A percentile compares a stretch with the other conserved stretches of the same genome.
Conservation (phyloP, 352 stramenopile genomes). For the Phytopythium vexans region DNA sequence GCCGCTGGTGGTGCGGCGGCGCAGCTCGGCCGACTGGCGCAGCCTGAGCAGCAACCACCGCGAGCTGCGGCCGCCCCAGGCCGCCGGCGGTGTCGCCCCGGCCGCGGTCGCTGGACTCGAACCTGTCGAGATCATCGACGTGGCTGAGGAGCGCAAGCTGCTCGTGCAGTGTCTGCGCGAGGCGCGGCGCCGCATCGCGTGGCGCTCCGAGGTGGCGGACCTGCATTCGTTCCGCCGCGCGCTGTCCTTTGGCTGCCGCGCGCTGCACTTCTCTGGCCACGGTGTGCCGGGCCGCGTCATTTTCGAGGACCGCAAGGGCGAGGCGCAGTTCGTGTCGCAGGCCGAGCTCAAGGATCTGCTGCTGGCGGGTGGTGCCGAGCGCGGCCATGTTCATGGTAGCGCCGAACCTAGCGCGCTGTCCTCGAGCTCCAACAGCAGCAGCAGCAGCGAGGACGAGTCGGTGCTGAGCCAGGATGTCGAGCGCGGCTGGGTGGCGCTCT, state of each 20-base stretch:
- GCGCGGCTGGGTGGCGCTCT: constrained; percentile 28
- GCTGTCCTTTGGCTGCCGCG: constrained; percentile 70
- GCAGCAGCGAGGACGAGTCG: constrained; percentile 14
- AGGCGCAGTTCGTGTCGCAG: constrained; percentile 82
- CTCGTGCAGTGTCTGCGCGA: constrained; percentile 74
- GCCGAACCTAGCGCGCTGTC: constrained; percentile 4
- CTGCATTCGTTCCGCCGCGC: constrained; percentile 82
- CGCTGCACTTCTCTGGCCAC: constrained; percentile 79
- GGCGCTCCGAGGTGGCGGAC: constrained; percentile 78
- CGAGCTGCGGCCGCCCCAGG: constrained; percentile 3
- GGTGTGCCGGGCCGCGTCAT: constrained; percentile 75
- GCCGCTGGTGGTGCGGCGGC: constrained; percentile 70
- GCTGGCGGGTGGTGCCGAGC: constrained; percentile 55
- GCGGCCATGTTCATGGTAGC: constrained; percentile 6
- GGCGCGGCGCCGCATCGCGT: constrained; percentile 55
- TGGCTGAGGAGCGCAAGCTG: constrained; percentile 71
- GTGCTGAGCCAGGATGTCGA: constrained; percentile 47
- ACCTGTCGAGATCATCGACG: constrained; percentile 84
- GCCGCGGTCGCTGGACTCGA: constrained; percentile 36
- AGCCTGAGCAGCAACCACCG: constrained; percentile 25
- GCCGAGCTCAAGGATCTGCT: constrained; percentile 73
- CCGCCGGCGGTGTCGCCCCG: constrained; percentile 6
- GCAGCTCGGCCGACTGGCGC: constrained; percentile 55
- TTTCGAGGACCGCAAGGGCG: constrained; percentile 77
- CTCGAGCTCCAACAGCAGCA: constrained; percentile 5